These are phyloP conservation scores for Chalciporus chontae DNA, from an alignment of 768 basidiomycete genomes.

Conservation along the genomic window DNA sequence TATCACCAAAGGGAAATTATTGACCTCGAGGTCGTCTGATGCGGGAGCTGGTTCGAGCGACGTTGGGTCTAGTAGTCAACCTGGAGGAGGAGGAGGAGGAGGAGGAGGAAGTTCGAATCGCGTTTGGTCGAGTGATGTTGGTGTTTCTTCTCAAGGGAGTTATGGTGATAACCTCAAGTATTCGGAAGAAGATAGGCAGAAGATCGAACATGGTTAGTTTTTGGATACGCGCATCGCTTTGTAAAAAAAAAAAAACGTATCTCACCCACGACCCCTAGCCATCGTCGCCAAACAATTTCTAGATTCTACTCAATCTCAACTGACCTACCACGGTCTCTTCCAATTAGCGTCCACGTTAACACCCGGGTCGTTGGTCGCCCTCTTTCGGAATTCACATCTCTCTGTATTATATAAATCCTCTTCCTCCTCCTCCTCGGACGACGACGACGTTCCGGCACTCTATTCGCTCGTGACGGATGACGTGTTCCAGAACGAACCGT, in stretches of 20 bases:
- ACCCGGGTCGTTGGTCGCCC: slow-evolving; percentile 67
- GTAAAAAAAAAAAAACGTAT: too few species aligned
- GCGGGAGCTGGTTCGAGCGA: too few species aligned
- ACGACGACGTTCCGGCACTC: slow-evolving; percentile 46
- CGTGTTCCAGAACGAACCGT: slow-evolving; percentile 70
- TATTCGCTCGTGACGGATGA: slow-evolving; percentile 87
- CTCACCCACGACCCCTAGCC: slow-evolving; percentile 42
- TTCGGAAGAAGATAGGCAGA: slow-evolving; percentile 53
- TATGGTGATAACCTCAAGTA: slow-evolving; percentile 26
- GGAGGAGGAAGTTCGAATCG: slow-evolving; percentile 1
- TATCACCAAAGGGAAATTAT: slow-evolving; percentile 58
- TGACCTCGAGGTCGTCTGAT: too few species aligned
- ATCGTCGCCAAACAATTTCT: slow-evolving; percentile 66
- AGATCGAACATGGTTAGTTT: slow-evolving; percentile 70
- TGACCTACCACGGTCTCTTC: slow-evolving; percentile 88
- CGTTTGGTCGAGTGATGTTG: slow-evolving; percentile 6
- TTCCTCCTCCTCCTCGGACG: too few species aligned
- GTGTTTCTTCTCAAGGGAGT: neutral
- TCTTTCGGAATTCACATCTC: slow-evolving; percentile 89
- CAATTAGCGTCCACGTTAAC: slow-evolving; percentile 53
- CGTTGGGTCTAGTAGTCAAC: slow-evolving; percentile 18
- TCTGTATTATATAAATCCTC: slow-evolving; percentile 82
- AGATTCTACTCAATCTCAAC: slow-evolving; percentile 68
- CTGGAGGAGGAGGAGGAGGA: too few species aligned
- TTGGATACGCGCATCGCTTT: too few species aligned